Evolutionary conservation across 2,329 filamentous ascomycete species (phyloP).

Genomic region (Coniella lustricola): DNA sequence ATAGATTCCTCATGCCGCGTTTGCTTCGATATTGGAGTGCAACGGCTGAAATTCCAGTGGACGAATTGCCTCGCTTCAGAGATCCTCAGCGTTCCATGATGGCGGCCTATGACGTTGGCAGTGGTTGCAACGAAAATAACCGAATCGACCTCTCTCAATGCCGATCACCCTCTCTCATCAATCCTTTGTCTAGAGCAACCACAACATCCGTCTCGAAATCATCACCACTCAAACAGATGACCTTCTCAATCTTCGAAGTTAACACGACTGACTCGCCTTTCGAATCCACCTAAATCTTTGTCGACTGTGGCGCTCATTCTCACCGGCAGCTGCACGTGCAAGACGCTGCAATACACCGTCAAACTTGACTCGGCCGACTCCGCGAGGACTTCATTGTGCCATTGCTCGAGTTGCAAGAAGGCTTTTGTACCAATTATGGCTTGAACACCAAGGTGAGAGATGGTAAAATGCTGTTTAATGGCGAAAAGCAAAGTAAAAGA

Average conservation of each 20-base stretch:
- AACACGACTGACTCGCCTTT: too few relatives aligned
- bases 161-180: too few relatives aligned
- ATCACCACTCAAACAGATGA: too few relatives aligned
- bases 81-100: too few relatives aligned
- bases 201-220: too few relatives aligned
- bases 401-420: constrained; percentile 27
- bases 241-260: too few relatives aligned
- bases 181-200: too few relatives aligned
- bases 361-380: constrained; percentile 21
- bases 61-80: too few relatives aligned
- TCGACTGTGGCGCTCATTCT: constrained; percentile 12
- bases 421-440: constrained; percentile 28
- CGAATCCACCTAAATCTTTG: background rate
- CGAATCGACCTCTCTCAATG: background rate
- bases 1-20: too few relatives aligned
- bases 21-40: too few relatives aligned
- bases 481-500: too few relatives aligned
- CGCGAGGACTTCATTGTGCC: constrained; percentile 27
- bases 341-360: constrained; percentile 21
- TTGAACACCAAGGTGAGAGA: constrained; percentile 23
- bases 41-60: background rate
- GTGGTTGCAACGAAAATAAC: background rate
- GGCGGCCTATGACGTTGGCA: background rate
- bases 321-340: constrained; percentile 21
- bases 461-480: too few relatives aligned